Base-by-base conservation (phyloP, 1,284 basidiomycete species). In the Boletellus deceptivus region DNA sequence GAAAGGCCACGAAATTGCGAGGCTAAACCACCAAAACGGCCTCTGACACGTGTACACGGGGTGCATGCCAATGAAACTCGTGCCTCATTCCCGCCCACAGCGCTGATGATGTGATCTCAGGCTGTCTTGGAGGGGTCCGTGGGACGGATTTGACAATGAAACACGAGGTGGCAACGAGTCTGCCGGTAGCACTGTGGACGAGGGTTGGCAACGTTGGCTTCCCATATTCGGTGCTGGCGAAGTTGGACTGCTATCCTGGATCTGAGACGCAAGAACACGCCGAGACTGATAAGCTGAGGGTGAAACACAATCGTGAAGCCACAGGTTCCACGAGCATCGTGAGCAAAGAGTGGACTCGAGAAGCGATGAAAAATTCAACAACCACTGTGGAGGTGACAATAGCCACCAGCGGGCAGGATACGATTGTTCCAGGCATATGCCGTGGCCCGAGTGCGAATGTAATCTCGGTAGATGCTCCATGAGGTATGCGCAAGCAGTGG, bases 91-190 rank as follows among this genome's bases (percentile, higher is more conserved):
- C 43, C 55, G 43, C 50, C 48, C 43, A 46, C 50, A 48, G 48
- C 29, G 46, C 45, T 56, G 46, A 49, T 50, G 55, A 38, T 36
- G 47, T 50, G 56, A 53, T 61, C 41, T 47, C 46, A 50, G 29
- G 38, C 37, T 34, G 33, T 49, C 48, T 40, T 46, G 52, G 49
- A 42, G 47, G 35, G 37, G 31, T 37, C 49, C 65, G 53, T 60
- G 46, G 37, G 62, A 56, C 38, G 33, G 45, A 50, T 50, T 52
- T 51, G 47, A 53, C 52, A 46, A 35, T 24, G 49, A 18, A 69
- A 69, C 67, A 69, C 53, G 67, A 69, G 65, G 63, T 53, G 48
- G 17, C 17, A 47, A 52, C 41, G 43, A 49, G 41, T 52, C 48
- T 40, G 36, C 46, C 44, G 22, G 42, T 49, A 49, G 41, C 39